Percentiles rank a stretch among this genome's conserved stretches.
Conservation (phyloP, 2,329 filamentous ascomycete species). For the Penicillium expansum region DNA sequence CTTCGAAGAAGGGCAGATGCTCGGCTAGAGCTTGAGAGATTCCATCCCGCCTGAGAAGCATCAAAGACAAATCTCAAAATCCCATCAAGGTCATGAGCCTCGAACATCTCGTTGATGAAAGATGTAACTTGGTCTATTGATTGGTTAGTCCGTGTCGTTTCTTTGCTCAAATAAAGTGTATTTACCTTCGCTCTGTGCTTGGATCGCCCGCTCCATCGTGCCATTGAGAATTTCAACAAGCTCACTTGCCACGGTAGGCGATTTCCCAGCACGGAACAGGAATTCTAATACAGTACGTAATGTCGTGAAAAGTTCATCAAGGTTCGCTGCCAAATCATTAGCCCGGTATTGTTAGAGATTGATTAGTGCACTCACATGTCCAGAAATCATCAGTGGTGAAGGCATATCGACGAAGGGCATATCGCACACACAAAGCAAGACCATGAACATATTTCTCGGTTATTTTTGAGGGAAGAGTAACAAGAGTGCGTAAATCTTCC, state of each 20-base stretch:
- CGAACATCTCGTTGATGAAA: slow-evolving; percentile 25
- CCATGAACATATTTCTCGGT: slow-evolving; percentile 44
- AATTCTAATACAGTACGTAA: slow-evolving; percentile 26
- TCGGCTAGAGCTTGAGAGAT: slow-evolving; percentile 29
- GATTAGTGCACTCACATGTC: slow-evolving; percentile 29
- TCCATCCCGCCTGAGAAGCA: slow-evolving; percentile 25
- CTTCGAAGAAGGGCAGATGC: slow-evolving; percentile 38
- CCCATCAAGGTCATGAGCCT: slow-evolving; percentile 29
- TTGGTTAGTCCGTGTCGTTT: slow-evolving; percentile 5
- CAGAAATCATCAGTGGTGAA: slow-evolving; percentile 34
- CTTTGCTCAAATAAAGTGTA: not conserved
- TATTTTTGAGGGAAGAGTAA: slow-evolving; percentile 16
- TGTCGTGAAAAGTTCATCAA: slow-evolving; percentile 25
- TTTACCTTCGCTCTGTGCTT: slow-evolving; percentile 32
- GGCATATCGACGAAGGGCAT: slow-evolving; percentile 37
- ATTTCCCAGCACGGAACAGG: slow-evolving; percentile 30
- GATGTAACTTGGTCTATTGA: slow-evolving; percentile 16
- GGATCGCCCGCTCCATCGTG: slow-evolving; percentile 32
- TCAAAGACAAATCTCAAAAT: slow-evolving; percentile 29
- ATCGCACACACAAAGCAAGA: slow-evolving; percentile 39
- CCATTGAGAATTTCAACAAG: slow-evolving; percentile 41
- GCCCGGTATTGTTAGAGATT: not conserved
- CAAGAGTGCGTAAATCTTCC: slow-evolving; percentile 26
- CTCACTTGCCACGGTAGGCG: slow-evolving; percentile 36
- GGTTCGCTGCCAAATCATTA: slow-evolving; percentile 28